Evolutionary conservation across 768 basidiomycete genomes (phyloP).

Genomic region (Boletus speciosus): DNA sequence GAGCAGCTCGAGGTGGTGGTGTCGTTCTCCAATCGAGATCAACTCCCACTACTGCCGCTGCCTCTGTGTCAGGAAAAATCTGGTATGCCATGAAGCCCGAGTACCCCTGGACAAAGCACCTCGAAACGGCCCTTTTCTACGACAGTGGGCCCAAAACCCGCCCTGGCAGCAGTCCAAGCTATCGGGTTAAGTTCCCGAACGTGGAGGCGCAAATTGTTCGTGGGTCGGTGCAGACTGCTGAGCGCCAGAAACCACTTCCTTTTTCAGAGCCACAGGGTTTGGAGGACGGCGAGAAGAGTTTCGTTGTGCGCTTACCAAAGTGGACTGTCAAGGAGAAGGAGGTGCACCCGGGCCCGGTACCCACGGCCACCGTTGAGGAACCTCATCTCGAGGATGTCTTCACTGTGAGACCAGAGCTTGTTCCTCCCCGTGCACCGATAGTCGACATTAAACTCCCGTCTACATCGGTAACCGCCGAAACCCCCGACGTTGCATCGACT

Average conservation of each 20-base stretch:
- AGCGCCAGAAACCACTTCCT: constrained; percentile 13
- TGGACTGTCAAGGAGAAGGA: constrained; percentile 36
- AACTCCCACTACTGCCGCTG: constrained; percentile 26
- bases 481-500: background rate
- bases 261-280: constrained; percentile 25
- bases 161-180: constrained; percentile 49
- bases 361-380: constrained; percentile 31
- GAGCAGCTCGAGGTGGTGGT: constrained; percentile 45
- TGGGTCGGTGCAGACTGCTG: constrained; percentile 19
- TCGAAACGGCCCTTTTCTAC: constrained; percentile 69
- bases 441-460: constrained; percentile 28
- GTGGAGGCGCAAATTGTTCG: constrained; percentile 42
- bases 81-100: constrained; percentile 80
- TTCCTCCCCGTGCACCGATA: constrained; percentile 27
- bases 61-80: constrained; percentile 40
- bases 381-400: constrained; percentile 53
- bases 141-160: constrained; percentile 58
- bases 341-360: constrained; percentile 5
- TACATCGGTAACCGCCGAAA: constrained; percentile 18
- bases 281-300: constrained; percentile 44
- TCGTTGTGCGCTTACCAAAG: constrained; percentile 56
- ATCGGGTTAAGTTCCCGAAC: constrained; percentile 66
- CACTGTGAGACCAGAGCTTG: constrained; percentile 51
- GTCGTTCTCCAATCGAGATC: constrained; percentile 29
- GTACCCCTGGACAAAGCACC: constrained; percentile 78